Evolutionary conservation across 176 grass and related monocot species (phyloP), one percentile per base, ranked within the genome.

Genomic region (Oryza officinalis): DNA sequence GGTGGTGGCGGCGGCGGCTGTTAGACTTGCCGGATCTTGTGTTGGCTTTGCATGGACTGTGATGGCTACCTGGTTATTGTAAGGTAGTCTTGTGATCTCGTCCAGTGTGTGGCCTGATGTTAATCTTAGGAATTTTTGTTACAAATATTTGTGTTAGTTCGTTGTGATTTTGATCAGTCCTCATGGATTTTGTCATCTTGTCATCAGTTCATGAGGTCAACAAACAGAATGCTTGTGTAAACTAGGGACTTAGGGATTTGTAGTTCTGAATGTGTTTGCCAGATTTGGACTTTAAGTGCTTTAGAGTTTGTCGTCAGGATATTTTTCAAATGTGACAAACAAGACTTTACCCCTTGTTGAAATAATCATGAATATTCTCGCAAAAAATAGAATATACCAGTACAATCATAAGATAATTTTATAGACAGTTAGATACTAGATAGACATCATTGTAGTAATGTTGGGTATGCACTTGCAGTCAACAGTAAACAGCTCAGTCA

Each of bases 121-220:
- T 75, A 65, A 66, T 49, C 60, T 75, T 43, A 74, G 57, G 70
- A 83, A 35, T 54, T 28, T 73, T 9, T 37, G n/a, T 61, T 65
- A 10, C 23, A n/a, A 63, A 13, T n/a, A 63, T 41, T 41, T 59
- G 69, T 72, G 27, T 65, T 31, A 4, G 40, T 65, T 27, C n/a
- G 20, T 30, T 23, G 7, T 20, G 31, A 57, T 57, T 54, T 54
- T 54, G 13, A 20, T 14, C 13, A 47, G 15, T 47, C 9, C 2
- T 41, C 9, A 41, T 41, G 40, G 9, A 41, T 41, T 41, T 41
- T 38, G 6, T 9, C 37, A 38, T 38, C 37, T 38, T 41, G 40
- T 41, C 40, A 41, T 15, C 45, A 15, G 13, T 47, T 47, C 45
- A 47, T 47, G 13, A 47, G 45, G 12, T 47, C 13, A 47, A 47